Conservation (phyloP, 1,139 yeast genomes). For the Yarrowia galli region DNA sequence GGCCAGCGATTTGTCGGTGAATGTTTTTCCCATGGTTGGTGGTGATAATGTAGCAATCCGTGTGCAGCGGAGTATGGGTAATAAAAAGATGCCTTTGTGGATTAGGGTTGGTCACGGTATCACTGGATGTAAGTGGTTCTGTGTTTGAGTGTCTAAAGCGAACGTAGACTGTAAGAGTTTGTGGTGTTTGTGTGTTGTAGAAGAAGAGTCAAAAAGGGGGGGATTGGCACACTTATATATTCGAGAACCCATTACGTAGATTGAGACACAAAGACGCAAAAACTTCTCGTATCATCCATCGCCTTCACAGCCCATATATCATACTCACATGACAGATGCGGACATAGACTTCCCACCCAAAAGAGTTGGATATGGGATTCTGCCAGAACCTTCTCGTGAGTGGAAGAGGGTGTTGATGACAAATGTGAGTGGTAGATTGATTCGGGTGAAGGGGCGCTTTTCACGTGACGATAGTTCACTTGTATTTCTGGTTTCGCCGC, state of each 20-base stretch:
- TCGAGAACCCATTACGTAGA: background rate
- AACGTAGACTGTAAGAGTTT: background rate
- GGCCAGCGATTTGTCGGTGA: conserved; percentile 37
- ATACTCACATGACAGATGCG: conserved; percentile 7
- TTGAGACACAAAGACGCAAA: too few relatives aligned
- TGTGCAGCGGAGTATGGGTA: background rate
- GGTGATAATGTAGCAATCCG: conserved; percentile 2
- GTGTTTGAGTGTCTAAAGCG: background rate
- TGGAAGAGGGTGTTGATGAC: too few relatives aligned
- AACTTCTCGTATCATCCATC: conserved; percentile 1
- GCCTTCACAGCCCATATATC: background rate
- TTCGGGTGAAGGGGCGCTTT: too few relatives aligned
- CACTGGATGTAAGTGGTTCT: background rate
- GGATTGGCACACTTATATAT: background rate
- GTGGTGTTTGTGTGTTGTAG: background rate
- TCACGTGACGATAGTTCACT: too few relatives aligned
- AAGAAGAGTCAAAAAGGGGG: background rate
- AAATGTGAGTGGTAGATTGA: too few relatives aligned
- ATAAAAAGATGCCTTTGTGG: background rate
- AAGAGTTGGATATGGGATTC: background rate
- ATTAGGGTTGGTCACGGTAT: conserved; percentile 32
- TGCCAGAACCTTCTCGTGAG: conserved; percentile 5
- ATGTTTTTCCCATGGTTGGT: conserved; percentile 32
- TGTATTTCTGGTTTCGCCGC: too few relatives aligned
- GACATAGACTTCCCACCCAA: background rate